Conservation (phyloP, 371 early-diverging fungal genomes). For the Mortierella sp. region DNA sequence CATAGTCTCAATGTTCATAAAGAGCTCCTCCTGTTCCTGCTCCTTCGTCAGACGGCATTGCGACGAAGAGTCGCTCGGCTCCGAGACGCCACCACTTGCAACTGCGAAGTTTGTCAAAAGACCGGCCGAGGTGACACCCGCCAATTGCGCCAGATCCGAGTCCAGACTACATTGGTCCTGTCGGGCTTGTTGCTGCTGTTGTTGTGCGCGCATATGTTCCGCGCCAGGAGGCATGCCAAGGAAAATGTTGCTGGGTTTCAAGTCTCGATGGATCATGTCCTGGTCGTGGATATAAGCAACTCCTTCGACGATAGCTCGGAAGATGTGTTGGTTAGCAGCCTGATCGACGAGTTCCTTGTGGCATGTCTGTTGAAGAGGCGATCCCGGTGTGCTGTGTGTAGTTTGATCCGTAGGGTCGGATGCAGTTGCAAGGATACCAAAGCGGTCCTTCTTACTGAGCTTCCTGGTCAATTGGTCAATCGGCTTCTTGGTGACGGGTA, state of each 20-base stretch:
- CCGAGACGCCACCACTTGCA: background rate
- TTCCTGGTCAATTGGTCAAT: constrained; percentile 9
- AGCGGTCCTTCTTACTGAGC: constrained; percentile 13
- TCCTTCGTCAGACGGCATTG: constrained; percentile 39
- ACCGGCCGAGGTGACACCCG: background rate
- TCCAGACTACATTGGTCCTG: constrained; percentile 9
- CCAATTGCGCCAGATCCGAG: background rate
- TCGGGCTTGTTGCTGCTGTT: constrained; percentile 13
- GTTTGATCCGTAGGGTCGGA: constrained; percentile 20
- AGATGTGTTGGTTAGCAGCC: constrained; percentile 63
- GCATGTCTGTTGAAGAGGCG: constrained; percentile 45
- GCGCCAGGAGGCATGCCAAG: constrained; percentile 56
- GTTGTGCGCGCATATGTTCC: constrained; percentile 27
- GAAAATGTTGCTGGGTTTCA: constrained; percentile 88
- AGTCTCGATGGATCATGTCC: constrained; percentile 83
- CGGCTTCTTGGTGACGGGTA: background rate
- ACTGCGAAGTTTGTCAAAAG: background rate
- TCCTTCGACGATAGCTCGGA: constrained; percentile 70
- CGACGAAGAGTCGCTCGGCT: background rate
- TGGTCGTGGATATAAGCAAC: constrained; percentile 81
- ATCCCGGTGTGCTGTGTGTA: constrained; percentile 52
- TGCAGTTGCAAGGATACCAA: constrained; percentile 16
- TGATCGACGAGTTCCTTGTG: constrained; percentile 61
- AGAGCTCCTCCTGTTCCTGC: constrained; percentile 55
- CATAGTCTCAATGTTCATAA: constrained; percentile 65